Evolutionary conservation across 1,284 basidiomycete genomes (phyloP).

Genomic region (Hypsizygus ulmarius): DNA sequence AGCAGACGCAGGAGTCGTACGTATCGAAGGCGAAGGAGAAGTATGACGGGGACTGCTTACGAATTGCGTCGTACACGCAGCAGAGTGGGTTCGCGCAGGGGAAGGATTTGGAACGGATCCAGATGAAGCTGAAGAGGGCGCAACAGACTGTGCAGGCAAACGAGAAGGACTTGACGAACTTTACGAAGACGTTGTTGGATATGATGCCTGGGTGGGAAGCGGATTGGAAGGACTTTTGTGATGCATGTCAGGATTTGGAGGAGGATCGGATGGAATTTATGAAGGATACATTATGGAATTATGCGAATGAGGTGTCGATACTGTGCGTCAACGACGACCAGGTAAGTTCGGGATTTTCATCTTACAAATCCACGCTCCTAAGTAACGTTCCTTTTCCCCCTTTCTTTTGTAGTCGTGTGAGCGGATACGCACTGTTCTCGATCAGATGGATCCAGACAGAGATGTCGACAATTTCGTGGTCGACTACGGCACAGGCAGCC

Average conservation of each 20-base stretch:
- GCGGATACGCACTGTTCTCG: constrained; percentile 75
- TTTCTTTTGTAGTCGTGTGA: constrained; percentile 74
- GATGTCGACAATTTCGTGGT: constrained; percentile 83
- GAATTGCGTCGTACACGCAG: constrained; percentile 92
- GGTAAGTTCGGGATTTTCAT: constrained; percentile 47
- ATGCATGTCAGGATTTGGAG: constrained; percentile 94
- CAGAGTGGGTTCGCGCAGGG: constrained; percentile 89
- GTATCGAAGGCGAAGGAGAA: constrained; percentile 88
- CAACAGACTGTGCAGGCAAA: constrained; percentile 87
- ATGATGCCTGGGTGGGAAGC: constrained; percentile 85
- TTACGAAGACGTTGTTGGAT: constrained; percentile 76
- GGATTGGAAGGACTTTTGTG: constrained; percentile 93
- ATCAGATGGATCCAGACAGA: constrained; percentile 75
- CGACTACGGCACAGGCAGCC: constrained; percentile 80
- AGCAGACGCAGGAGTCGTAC: constrained; percentile 80
- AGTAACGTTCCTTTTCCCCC: neutral
- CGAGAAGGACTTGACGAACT: constrained; percentile 88
- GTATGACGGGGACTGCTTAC: constrained; percentile 90
- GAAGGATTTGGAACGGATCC: constrained; percentile 86
- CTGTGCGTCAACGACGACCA: constrained; percentile 96
- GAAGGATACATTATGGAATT: constrained; percentile 94
- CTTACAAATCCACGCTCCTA: no score
- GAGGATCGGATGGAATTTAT: constrained; percentile 93
- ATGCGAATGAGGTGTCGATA: constrained; percentile 92
- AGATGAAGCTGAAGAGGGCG: constrained; percentile 82